Percentiles rank a stretch among this genome's conserved stretches.
Evolutionary conservation across 495 filamentous ascomycete species (phyloP).

Genomic region (Cairneyella variabilis): DNA sequence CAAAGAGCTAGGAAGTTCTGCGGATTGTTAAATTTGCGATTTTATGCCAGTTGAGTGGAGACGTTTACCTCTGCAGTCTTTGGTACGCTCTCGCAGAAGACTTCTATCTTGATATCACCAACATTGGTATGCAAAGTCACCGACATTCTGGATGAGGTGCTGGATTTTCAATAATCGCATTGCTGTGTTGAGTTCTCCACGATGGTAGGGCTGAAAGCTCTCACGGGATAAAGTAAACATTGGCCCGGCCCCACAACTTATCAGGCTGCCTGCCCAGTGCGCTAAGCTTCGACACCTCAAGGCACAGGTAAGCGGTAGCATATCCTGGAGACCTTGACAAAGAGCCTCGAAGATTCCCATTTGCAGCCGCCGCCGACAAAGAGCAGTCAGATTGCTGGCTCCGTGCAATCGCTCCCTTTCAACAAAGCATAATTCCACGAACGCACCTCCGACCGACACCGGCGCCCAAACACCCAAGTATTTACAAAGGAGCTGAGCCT

Average conservation of each 20-base stretch:
- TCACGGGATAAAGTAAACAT: neutral
- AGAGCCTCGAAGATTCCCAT: no score
- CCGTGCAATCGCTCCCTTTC: neutral
- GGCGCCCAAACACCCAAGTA: neutral
- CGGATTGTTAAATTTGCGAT: conserved; percentile 8
- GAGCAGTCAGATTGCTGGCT: no score
- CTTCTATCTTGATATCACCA: conserved; percentile 90
- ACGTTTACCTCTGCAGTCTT: conserved; percentile 71
- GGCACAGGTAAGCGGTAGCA: no score
- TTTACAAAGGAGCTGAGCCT: conserved; percentile 20
- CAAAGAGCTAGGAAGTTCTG: conserved; percentile 97
- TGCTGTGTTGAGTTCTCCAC: neutral
- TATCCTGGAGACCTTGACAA: no score
- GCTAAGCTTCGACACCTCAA: no score
- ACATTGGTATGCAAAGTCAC: conserved; percentile 81
- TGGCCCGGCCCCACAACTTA: no score
- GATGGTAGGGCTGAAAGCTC: conserved; percentile 15
- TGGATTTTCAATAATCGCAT: neutral
- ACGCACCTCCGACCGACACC: neutral
- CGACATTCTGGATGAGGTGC: conserved; percentile 41
- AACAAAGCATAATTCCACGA: neutral
- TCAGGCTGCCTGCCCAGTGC: no score
- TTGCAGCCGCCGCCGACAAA: no score
- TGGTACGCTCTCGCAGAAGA: conserved; percentile 93
- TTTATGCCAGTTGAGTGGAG: neutral